A percentile compares a stretch with the other conserved stretches of the same genome.
Conservation (phyloP, 345 rosid species). For the Mallotus nudiflorus region DNA sequence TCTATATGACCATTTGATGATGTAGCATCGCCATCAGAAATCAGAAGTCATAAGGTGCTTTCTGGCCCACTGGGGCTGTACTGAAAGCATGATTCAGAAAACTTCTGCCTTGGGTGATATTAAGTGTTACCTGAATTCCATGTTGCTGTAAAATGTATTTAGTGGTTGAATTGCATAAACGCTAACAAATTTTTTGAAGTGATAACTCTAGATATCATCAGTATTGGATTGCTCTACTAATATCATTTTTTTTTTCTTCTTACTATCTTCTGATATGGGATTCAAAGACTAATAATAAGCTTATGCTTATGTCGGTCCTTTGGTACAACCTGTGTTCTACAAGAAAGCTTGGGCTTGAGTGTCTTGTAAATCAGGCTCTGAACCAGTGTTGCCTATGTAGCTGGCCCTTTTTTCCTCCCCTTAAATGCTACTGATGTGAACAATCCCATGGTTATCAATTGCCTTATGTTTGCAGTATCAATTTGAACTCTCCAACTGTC, state of each 20-base stretch:
- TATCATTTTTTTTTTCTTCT: not conserved
- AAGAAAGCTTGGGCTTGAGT: no score
- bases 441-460: no score
- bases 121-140: constrained; percentile 4
- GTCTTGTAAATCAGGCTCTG: no score
- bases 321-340: no score
- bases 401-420: no score
- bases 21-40: constrained; percentile 7
- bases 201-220: not conserved
- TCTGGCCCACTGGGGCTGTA: not conserved
- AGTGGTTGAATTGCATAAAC: not conserved
- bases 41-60: not conserved
- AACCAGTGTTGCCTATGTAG: no score
- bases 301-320: no score
- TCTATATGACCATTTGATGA: constrained; percentile 1
- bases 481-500: no score
- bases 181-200: not conserved
- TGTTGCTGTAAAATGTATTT: constrained; percentile 6
- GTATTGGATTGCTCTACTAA: not conserved
- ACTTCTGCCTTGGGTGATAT: no score
- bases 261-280: not conserved
- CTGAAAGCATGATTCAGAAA: not conserved
- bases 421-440: no score
- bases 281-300: not conserved
- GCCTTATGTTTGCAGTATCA: no score